phyloP scores from a whole-genome alignment of 257 asterid genomes.

The Solanum stenotomum region DNA sequence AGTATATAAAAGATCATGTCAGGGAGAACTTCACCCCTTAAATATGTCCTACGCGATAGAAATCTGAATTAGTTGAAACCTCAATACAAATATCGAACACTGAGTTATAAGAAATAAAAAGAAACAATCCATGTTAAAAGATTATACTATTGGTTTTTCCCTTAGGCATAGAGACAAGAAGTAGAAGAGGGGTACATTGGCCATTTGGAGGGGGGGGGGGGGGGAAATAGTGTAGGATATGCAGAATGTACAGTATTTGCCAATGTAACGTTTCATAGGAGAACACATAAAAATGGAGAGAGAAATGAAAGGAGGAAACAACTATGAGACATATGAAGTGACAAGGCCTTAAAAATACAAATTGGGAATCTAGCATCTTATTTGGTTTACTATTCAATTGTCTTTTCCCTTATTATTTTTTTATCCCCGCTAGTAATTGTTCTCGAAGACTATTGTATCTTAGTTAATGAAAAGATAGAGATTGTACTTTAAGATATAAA shows the following conservation, averaged over 20 bases:
- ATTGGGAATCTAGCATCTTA: conserved; percentile 39
- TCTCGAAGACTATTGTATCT: neutral
- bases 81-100: rapidly evolving
- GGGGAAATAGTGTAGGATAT: neutral
- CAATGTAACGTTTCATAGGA: neutral
- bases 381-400: conserved; percentile 40
- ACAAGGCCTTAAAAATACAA: conserved; percentile 25
- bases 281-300: conserved; percentile 6
- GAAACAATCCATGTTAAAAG: neutral
- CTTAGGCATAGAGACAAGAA: neutral
- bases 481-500: no score
- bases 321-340: conserved; percentile 24
- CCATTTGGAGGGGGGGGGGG: neutral
- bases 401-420: neutral
- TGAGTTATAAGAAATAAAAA: neutral
- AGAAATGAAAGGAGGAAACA: conserved; percentile 1
- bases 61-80: neutral
- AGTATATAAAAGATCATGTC: no score
- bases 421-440: neutral
- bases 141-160: neutral
- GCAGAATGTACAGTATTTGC: neutral
- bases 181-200: no score
- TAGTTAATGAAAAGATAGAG: neutral
- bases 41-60: neutral
- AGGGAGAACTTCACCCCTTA: rapidly evolving